Conservation (phyloP, 129 eudicot genomes). For the Saussurea involucrata region DNA sequence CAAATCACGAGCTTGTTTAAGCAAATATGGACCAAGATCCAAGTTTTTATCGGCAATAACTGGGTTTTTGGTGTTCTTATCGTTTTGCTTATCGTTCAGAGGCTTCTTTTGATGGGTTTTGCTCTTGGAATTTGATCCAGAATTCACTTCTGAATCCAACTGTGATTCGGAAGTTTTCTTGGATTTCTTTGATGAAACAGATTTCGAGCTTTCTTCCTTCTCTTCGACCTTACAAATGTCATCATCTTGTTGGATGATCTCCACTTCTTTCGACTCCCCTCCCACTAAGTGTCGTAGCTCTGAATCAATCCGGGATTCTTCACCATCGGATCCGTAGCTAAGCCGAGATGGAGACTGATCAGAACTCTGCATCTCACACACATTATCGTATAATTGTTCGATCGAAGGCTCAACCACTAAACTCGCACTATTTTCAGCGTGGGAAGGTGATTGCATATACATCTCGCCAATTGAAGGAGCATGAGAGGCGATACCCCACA, state of each 20-base stretch:
- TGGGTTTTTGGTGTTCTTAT: conserved; percentile 24
- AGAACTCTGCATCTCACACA: conserved; percentile 97
- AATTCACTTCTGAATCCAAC: conserved; percentile 49
- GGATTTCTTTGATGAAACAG: conserved; percentile 36
- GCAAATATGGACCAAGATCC: conserved; percentile 80
- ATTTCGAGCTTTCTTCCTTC: conserved; percentile 42
- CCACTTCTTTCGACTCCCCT: conserved; percentile 89
- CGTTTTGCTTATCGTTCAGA: conserved; percentile 26
- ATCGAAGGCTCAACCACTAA: conserved; percentile 68
- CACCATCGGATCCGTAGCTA: conserved; percentile 87
- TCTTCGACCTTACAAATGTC: conserved; percentile 35
- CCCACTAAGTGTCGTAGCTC: conserved; percentile 86
- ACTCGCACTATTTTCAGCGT: conserved; percentile 29
- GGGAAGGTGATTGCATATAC: too few species aligned
- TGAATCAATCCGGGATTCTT: conserved; percentile 87
- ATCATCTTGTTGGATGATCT: conserved; percentile 76
- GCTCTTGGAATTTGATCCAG: conserved; percentile 49
- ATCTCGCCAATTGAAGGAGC: too few species aligned
- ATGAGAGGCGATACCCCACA: too few species aligned
- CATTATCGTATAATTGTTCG: conserved; percentile 87
- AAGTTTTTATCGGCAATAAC: conserved; percentile 45
- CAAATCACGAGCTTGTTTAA: conserved; percentile 88
- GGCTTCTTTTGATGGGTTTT: conserved; percentile 35
- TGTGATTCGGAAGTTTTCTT: conserved; percentile 43
- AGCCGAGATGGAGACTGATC: conserved; percentile 87